phyloP scores from a whole-genome alignment of 1,284 basidiomycete genomes.

The Athelia psychrophila region DNA sequence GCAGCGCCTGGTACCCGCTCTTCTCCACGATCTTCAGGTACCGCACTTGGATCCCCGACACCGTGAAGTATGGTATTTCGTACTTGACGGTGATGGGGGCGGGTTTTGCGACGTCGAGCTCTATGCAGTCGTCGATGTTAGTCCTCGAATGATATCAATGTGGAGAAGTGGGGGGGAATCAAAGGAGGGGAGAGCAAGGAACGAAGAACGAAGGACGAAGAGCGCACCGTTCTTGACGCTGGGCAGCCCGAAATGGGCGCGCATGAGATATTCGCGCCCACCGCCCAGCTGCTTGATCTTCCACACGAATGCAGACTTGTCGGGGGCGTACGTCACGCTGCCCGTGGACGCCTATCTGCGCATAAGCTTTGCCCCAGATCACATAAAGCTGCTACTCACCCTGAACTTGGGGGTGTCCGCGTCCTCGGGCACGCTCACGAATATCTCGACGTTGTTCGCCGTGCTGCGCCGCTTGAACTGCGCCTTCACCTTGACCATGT shows the following conservation, averaged over 20 bases:
- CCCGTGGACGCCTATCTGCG: conserved; percentile 79
- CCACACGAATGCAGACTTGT: conserved; percentile 97
- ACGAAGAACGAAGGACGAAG: conserved; percentile 4
- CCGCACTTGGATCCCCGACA: conserved; percentile 95
- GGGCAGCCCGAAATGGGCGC: conserved; percentile 93
- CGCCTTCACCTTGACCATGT: conserved; percentile 97
- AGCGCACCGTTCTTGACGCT: conserved; percentile 80
- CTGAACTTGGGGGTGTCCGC: conserved; percentile 98
- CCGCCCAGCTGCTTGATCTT: conserved; percentile 96
- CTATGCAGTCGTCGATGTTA: no score
- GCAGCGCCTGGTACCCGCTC: conserved; percentile 92
- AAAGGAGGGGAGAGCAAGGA: background rate
- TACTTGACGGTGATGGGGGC: conserved; percentile 97
- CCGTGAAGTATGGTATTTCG: conserved; percentile 98
- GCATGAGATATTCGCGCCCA: conserved; percentile 92
- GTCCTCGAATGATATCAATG: no score
- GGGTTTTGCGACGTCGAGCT: conserved; percentile 85
- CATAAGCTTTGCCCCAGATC: background rate
- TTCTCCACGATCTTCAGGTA: conserved; percentile 99
- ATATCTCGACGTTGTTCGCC: conserved; percentile 98
- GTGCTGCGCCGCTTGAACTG: conserved; percentile 97
- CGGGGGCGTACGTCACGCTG: conserved; percentile 91
- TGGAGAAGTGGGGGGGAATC: conserved; percentile 6
- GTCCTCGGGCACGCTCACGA: conserved; percentile 97
- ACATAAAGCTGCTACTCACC: conserved; percentile 40